Evolutionary conservation across 352 stramenopile species (phyloP), one percentile per base, ranked within the genome.

Genomic region (Globisporangium nodosum): DNA sequence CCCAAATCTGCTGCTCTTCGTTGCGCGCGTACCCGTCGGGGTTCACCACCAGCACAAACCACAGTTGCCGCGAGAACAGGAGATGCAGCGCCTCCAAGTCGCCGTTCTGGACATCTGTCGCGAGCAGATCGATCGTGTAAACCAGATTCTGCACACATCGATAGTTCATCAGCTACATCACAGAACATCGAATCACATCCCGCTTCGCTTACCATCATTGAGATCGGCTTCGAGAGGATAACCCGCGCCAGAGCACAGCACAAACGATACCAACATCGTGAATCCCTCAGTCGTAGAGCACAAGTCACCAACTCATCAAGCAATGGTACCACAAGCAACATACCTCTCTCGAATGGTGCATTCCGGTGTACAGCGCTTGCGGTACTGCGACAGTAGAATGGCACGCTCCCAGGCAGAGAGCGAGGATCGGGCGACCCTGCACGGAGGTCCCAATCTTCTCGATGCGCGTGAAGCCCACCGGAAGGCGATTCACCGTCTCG

Each of bases 321-420:
- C 24, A 27, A 27, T 27, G 24, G 24, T 24, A 48, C 31, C 18
- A 56, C 13, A 16, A 37, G 40, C 13, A 57, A 13, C 20, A 35
- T 69, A 87, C 78, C 76, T 94, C 85, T 27, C 85, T 81, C 27
- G 85, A 81, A 59, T 94, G 85, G 46, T 94, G 85, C 76, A 94
- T 85, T 35, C 81, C 85, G 11, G 85, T 94, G 60, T 82, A 94
- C 1, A 94, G 74, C 5, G 74, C 65, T 69, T 92, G 81, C 0
- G 85, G 82, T 3, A 71, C 52, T 49, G 61, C 20, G 4, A 31
- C 21, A 16, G 21, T 39, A 0, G 39, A 11, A 15, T 69, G 33
- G 45, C 83, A 94, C 0, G 69, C 71, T 7, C 85, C 85, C 6
- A 94, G 24, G 55, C 85, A 94, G 9, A 94, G 68, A 3, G 83